Conservation (phyloP, 192 early-diverging fungal genomes). For the Umbelopsis vinacea region DNA sequence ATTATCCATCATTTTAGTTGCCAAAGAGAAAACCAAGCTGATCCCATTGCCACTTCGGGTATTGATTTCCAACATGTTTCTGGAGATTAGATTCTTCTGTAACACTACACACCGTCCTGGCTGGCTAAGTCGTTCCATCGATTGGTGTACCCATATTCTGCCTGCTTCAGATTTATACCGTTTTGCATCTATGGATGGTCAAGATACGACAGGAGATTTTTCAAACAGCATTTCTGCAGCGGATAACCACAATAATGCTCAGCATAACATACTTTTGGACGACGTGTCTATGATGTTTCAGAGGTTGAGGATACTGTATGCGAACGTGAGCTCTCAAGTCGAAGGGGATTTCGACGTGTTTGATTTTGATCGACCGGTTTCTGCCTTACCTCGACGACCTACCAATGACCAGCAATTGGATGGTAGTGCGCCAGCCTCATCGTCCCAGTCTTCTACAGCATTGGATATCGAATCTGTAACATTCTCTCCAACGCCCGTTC, state of each 20-base stretch:
- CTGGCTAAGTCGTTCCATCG: slow-evolving; percentile 54
- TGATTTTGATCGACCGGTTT: slow-evolving; percentile 15
- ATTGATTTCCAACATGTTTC: slow-evolving; percentile 51
- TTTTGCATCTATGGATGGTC: slow-evolving; percentile 19
- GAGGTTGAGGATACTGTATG: slow-evolving; percentile 34
- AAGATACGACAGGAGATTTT: slow-evolving; percentile 23
- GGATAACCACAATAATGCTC: background rate
- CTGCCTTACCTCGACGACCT: slow-evolving; percentile 2
- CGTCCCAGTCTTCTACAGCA: background rate
- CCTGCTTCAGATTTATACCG: slow-evolving; percentile 16
- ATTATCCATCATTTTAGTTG: slow-evolving; percentile 50
- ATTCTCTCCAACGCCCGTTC: background rate
- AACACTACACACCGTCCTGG: slow-evolving; percentile 58
- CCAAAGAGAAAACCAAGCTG: slow-evolving; percentile 51
- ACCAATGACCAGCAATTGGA: background rate
- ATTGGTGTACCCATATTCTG: slow-evolving; percentile 49
- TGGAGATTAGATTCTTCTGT: slow-evolving; percentile 60
- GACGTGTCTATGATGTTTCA: slow-evolving; percentile 50
- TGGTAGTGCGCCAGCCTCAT: background rate
- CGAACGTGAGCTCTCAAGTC: background rate
- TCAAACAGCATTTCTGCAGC: background rate
- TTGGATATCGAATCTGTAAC: background rate
- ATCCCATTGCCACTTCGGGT: slow-evolving; percentile 56
- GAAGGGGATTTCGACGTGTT: background rate
- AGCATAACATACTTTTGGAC: slow-evolving; percentile 36